Evolutionary conservation across 202 grass and related monocot species (phyloP).

Genomic region (Carex sylvatica): DNA sequence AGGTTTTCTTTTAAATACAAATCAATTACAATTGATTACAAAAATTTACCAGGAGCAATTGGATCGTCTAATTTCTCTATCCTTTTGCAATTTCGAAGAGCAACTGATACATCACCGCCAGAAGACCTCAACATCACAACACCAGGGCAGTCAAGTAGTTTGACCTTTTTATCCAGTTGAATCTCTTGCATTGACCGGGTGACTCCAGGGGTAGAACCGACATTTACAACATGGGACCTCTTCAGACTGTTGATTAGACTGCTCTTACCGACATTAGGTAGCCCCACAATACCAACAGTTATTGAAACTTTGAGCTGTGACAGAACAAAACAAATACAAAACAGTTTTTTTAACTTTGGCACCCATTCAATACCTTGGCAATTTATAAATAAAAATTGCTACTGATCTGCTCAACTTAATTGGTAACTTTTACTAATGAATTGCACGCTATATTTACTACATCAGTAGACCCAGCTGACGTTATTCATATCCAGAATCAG

Average conservation of each 20-base stretch:
- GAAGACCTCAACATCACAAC: conserved; percentile 91
- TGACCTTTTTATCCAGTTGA: conserved; percentile 88
- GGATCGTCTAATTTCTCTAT: conserved; percentile 96
- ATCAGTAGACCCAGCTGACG: background rate
- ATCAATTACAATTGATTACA: background rate
- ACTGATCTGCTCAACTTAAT: background rate
- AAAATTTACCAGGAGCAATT: conserved; percentile 63
- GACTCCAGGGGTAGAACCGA: conserved; percentile 82
- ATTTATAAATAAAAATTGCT: background rate
- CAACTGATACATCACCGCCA: conserved; percentile 53
- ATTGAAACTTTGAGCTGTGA: conserved; percentile 91
- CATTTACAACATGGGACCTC: conserved; percentile 89
- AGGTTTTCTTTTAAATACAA: background rate
- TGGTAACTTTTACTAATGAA: background rate
- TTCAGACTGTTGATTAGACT: conserved; percentile 98
- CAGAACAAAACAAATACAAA: conserved; percentile 15
- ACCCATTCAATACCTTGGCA: background rate
- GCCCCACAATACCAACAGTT: conserved; percentile 91
- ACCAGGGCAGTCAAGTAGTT: conserved; percentile 91
- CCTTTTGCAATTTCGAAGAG: conserved; percentile 88
- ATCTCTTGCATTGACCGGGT: conserved; percentile 94
- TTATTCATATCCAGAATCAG: background rate
- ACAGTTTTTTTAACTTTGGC: background rate
- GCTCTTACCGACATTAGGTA: conserved; percentile 99
- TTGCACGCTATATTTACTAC: background rate